phyloP scores from a whole-genome alignment of 352 stramenopile species.

The Nothophytophthora sp. region DNA sequence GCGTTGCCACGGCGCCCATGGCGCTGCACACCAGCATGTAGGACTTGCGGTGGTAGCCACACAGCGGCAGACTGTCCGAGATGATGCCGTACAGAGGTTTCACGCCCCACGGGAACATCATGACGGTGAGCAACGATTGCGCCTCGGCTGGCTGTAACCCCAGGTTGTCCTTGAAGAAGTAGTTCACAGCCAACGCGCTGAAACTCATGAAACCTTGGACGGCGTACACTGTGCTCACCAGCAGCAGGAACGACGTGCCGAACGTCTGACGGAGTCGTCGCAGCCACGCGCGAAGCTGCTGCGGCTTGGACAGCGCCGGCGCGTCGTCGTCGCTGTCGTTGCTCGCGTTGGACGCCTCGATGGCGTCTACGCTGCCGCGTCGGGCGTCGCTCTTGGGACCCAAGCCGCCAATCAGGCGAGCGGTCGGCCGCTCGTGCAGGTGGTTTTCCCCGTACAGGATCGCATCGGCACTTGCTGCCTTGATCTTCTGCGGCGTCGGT shows the following conservation, averaged over 20 bases:
- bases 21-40: slow-evolving; percentile 94
- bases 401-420: slow-evolving; percentile 17
- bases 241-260: slow-evolving; percentile 64
- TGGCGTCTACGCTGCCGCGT: slow-evolving; percentile 3
- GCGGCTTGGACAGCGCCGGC: slow-evolving; percentile 23
- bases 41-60: slow-evolving; percentile 93
- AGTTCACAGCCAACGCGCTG: slow-evolving; percentile 92
- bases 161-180: slow-evolving; percentile 97
- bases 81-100: slow-evolving; percentile 97
- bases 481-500: slow-evolving; percentile 12
- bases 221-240: slow-evolving; percentile 90
- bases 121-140: slow-evolving; percentile 92
- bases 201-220: slow-evolving; percentile 95
- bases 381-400: no score
- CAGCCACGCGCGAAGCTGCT: slow-evolving; percentile 58
- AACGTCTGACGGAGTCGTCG: slow-evolving; percentile 61
- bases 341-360: slow-evolving; percentile 3
- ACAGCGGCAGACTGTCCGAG: slow-evolving; percentile 94
- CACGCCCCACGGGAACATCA: slow-evolving; percentile 96
- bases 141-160: slow-evolving; percentile 93
- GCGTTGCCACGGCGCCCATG: slow-evolving; percentile 51
- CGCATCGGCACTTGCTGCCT: slow-evolving; percentile 10
- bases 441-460: slow-evolving; percentile 1
- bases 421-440: slow-evolving; percentile 16
- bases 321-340: slow-evolving; percentile 21